Evolutionary conservation across 2,329 filamentous ascomycete species (phyloP).

Genomic region (Sclerotinia trifoliorum): DNA sequence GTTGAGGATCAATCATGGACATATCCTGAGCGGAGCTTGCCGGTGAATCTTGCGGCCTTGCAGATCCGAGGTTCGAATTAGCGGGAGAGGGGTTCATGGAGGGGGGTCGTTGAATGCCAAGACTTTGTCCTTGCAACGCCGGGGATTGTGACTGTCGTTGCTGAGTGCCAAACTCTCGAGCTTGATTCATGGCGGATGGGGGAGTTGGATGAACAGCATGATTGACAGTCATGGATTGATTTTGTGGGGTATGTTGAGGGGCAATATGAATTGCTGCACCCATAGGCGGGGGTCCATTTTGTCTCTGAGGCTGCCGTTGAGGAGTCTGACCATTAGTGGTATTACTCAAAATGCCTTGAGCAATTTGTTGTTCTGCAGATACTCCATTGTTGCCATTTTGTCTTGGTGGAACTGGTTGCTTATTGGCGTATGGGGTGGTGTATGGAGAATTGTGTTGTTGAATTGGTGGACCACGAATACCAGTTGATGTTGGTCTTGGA

Average conservation of each 20-base stretch:
- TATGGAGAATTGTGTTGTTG: slow-evolving; percentile 37
- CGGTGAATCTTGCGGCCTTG: slow-evolving; percentile 34
- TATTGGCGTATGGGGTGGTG: slow-evolving; percentile 36
- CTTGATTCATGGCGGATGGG: slow-evolving; percentile 30
- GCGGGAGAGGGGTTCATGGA: slow-evolving; percentile 35
- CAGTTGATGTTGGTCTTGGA: slow-evolving; percentile 32
- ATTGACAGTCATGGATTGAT: slow-evolving; percentile 37
- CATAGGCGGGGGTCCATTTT: slow-evolving; percentile 33
- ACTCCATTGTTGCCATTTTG: slow-evolving; percentile 34
- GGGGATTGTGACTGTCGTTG: slow-evolving; percentile 38
- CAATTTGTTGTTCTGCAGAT: slow-evolving; percentile 41
- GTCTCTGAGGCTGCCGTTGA: slow-evolving; percentile 33
- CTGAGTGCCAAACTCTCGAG: slow-evolving; percentile 23
- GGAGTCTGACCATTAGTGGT: slow-evolving; percentile 33
- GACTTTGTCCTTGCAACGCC: slow-evolving; percentile 31
- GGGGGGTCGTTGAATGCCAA: slow-evolving; percentile 30
- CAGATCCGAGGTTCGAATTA: slow-evolving; percentile 30
- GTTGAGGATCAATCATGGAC: slow-evolving; percentile 40
- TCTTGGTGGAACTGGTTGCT: slow-evolving; percentile 30
- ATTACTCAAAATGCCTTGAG: slow-evolving; percentile 38
- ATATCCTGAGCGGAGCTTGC: slow-evolving; percentile 34
- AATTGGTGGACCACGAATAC: slow-evolving; percentile 32
- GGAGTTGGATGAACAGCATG: slow-evolving; percentile 36
- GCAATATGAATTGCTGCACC: slow-evolving; percentile 39
- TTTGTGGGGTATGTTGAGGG: slow-evolving; percentile 33